A percentile compares a stretch with the other conserved stretches of the same genome.
Conservation (phyloP, 768 basidiomycete species). For the Psilocybe cubensis region DNA sequence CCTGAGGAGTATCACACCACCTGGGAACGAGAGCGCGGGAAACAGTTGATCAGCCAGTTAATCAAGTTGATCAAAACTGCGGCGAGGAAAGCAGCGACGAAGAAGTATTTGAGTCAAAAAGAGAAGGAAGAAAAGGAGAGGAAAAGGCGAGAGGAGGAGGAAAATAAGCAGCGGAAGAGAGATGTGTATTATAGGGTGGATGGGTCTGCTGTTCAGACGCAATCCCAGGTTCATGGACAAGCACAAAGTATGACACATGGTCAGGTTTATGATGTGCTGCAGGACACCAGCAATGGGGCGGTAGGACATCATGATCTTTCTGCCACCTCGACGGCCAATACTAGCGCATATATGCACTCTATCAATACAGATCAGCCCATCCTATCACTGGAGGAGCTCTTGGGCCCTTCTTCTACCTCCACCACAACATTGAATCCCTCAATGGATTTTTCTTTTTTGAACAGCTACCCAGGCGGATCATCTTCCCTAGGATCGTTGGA, state of each 20-base stretch:
- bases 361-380: too few species aligned
- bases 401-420: background rate
- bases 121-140: slow-evolving; percentile 1
- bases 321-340: too few species aligned
- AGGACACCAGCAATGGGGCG: slow-evolving; percentile 28
- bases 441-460: too few species aligned
- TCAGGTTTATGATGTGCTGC: slow-evolving; percentile 24
- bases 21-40: slow-evolving; percentile 69
- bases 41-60: slow-evolving; percentile 64
- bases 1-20: slow-evolving; percentile 63
- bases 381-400: background rate
- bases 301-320: too few species aligned
- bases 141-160: slow-evolving; percentile 2
- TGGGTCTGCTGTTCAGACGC: slow-evolving; percentile 29
- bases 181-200: slow-evolving; percentile 30
- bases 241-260: slow-evolving; percentile 10
- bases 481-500: too few species aligned
- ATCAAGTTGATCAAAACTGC: slow-evolving; percentile 63
- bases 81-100: slow-evolving; percentile 61
- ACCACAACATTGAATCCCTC: too few species aligned
- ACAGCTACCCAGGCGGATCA: too few species aligned
- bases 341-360: too few species aligned
- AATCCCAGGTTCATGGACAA: slow-evolving; percentile 25
- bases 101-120: slow-evolving; percentile 40
- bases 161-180: slow-evolving; percentile 4